Conservation (phyloP, 768 basidiomycete genomes). For the Termitomyces sp. region DNA sequence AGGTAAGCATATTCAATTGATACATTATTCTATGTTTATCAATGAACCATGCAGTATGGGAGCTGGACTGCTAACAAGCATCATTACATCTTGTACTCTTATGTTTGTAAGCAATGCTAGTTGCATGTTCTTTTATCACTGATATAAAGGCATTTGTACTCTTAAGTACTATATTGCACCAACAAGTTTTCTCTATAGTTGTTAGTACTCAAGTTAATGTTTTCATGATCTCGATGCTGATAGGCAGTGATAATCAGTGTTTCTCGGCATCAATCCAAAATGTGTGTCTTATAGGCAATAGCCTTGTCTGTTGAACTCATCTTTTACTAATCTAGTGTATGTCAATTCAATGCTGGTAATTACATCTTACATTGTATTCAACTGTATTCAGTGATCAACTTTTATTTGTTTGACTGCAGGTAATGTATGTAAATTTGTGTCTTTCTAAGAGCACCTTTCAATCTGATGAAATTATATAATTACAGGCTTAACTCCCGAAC, state of each 20-base stretch:
- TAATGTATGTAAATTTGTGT: not conserved
- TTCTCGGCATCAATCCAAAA: not conserved
- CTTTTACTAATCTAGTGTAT: too few relatives aligned
- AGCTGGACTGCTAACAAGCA: not conserved
- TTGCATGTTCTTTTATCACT: too few relatives aligned
- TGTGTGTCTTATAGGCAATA: not conserved
- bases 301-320: not conserved
- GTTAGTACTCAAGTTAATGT: not conserved
- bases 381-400: not conserved
- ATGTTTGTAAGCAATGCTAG: not conserved
- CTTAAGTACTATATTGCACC: not conserved
- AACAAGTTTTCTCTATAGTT: not conserved
- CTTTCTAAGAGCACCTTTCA: too few relatives aligned
- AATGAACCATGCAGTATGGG: not conserved
- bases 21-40: not conserved
- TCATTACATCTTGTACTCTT: not conserved
- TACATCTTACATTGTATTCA: not conserved
- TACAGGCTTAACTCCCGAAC: not conserved
- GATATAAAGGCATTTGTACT: too few relatives aligned
- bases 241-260: not conserved
- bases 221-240: not conserved
- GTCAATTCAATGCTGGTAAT: too few relatives aligned
- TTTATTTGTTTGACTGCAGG: not conserved
- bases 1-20: not conserved
- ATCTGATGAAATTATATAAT: not conserved